These are phyloP conservation scores for Penstemon newberryi DNA, from an alignment of 257 asterid species.

Conservation along the genomic window DNA sequence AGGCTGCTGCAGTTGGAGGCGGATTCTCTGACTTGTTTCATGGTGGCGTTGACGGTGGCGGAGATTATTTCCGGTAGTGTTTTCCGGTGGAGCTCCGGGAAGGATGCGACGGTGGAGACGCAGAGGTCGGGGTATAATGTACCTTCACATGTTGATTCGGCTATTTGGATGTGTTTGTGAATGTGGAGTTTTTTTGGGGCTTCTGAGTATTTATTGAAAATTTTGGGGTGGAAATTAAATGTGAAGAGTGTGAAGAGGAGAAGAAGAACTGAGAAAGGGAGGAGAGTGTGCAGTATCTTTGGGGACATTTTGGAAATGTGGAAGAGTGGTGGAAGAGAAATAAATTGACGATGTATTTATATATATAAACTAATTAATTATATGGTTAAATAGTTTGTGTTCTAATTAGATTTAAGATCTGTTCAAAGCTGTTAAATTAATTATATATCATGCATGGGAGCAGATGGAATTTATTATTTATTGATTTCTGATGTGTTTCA, in stretches of 20 bases:
- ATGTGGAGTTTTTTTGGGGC: conserved; percentile 39
- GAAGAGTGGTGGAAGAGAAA: too few relatives aligned
- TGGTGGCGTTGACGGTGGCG: conserved; percentile 61
- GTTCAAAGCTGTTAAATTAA: conserved; percentile 1
- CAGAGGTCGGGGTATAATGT: conserved; percentile 76
- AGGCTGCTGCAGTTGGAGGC: conserved; percentile 54
- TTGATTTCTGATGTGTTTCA: conserved; percentile 21
- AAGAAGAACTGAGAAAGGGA: conserved; percentile 32
- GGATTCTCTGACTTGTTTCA: conserved; percentile 55
- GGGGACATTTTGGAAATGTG: conserved; percentile 30
- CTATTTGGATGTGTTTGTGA: conserved; percentile 49
- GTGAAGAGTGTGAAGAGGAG: conserved; percentile 36
- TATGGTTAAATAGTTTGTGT: neutral
- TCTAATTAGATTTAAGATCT: conserved; percentile 14
- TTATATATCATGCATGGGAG: conserved; percentile 26
- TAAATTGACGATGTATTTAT: conserved; percentile 20
- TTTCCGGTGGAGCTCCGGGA: conserved; percentile 64
- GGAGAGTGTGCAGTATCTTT: conserved; percentile 32
- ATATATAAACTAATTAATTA: too few relatives aligned
- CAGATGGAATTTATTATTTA: conserved; percentile 17
- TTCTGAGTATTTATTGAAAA: conserved; percentile 13
- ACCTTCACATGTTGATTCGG: conserved; percentile 61
- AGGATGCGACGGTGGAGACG: conserved; percentile 55
- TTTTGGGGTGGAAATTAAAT: conserved; percentile 19
- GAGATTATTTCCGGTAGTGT: conserved; percentile 72